These are phyloP conservation scores for Podospora comata DNA, from an alignment of 495 filamentous ascomycete genomes.

Conservation along the genomic window DNA sequence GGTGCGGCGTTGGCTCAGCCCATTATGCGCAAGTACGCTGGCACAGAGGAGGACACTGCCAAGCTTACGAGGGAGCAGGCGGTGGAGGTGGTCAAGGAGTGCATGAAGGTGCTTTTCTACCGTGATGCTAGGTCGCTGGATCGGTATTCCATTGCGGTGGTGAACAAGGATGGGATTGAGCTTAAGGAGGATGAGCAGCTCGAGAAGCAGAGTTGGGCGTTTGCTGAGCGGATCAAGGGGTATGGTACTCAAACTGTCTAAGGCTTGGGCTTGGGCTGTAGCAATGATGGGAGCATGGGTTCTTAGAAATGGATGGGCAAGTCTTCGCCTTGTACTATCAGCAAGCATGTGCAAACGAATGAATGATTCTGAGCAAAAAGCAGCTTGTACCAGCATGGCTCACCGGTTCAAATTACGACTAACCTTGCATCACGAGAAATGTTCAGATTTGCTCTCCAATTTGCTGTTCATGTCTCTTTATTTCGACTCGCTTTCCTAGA, in stretches of 20 bases:
- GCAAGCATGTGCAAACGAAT: not conserved
- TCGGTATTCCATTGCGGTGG: slow-evolving; percentile 83
- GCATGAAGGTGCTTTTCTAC: slow-evolving; percentile 98
- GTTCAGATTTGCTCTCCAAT: not conserved
- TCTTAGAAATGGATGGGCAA: not conserved
- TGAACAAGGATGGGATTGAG: slow-evolving; percentile 82
- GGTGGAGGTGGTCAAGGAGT: slow-evolving; percentile 75
- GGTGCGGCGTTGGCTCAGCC: slow-evolving; percentile 91
- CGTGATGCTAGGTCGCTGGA: slow-evolving; percentile 90
- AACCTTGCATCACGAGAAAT: not conserved
- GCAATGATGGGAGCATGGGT: not conserved
- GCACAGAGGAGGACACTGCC: slow-evolving; percentile 72
- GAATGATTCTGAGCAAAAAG: not conserved
- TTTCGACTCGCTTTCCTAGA: not conserved
- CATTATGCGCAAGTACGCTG: slow-evolving; percentile 75
- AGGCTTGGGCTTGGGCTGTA: slow-evolving; percentile 14
- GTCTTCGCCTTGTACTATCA: too few species aligned
- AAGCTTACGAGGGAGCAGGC: slow-evolving; percentile 74
- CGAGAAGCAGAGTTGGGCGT: slow-evolving; percentile 90
- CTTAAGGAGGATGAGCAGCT: slow-evolving; percentile 71
- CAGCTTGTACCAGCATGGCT: too few species aligned
- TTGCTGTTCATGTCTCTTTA: not conserved
- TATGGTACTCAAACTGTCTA: slow-evolving; percentile 53
- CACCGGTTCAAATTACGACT: not conserved
- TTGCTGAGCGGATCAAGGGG: slow-evolving; percentile 75